These are phyloP conservation scores for Rhodotorula diobovata DNA, from an alignment of 768 basidiomycete species.

Conservation along the genomic window DNA sequence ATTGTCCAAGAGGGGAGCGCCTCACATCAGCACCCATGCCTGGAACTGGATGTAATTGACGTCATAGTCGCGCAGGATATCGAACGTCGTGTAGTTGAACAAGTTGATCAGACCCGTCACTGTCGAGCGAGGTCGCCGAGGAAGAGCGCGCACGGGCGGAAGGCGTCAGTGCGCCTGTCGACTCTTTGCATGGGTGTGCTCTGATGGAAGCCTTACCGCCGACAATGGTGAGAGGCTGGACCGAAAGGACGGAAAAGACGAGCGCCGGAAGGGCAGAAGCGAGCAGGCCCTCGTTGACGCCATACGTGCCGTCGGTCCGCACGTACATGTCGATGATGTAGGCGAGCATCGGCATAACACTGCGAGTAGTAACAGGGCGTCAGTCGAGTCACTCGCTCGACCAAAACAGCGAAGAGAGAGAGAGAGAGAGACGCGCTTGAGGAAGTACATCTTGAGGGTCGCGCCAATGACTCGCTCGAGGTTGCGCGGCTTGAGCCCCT, in stretches of 20 bases:
- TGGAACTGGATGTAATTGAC: constrained; percentile 45
- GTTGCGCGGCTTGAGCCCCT: constrained; percentile 64
- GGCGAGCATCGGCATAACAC: constrained; percentile 63
- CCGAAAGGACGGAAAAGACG: constrained; percentile 77
- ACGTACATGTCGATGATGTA: constrained; percentile 89
- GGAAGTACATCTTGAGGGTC: constrained; percentile 76
- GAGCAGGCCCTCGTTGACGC: constrained; percentile 76
- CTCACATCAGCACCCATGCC: constrained; percentile 42
- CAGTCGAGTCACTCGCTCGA: constrained; percentile 20
- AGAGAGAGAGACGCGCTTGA: constrained; percentile 57
- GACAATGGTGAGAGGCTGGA: constrained; percentile 84
- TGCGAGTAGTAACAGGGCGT: constrained; percentile 42
- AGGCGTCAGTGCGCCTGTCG: no score
- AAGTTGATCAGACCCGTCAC: constrained; percentile 39
- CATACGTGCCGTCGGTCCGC: constrained; percentile 74
- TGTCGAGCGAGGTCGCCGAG: background rate
- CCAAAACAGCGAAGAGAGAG: constrained; percentile 43
- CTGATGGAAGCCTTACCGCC: constrained; percentile 54
- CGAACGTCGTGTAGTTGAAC: constrained; percentile 45
- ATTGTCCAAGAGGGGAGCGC: background rate
- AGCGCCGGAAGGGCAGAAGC: constrained; percentile 85
- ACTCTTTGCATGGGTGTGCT: background rate
- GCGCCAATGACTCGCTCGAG: constrained; percentile 80
- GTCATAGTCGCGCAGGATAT: constrained; percentile 38
- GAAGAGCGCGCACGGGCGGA: no score